These are phyloP conservation scores for Debaryomyces robertsiae DNA, from an alignment of 1,139 yeast species.

Conservation along the genomic window DNA sequence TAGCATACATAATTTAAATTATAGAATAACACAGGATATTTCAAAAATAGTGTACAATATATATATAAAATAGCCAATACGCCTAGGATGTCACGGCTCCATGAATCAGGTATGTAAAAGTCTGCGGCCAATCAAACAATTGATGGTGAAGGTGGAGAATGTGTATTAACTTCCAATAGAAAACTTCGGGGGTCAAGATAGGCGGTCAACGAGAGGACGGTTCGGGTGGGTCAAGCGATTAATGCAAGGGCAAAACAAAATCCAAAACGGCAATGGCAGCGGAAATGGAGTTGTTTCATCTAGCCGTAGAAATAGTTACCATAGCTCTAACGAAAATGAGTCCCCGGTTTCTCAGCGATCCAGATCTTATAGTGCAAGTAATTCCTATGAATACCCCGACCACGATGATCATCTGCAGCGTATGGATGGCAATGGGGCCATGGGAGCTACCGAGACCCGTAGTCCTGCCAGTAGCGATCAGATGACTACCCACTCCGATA, in stretches of 20 bases:
- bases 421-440: conserved; percentile 3
- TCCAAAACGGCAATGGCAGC: conserved; percentile 7
- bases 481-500: conserved; percentile 23
- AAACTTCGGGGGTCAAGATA: conserved; percentile 16
- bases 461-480: conserved; percentile 18
- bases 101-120: conserved; percentile 8
- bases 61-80: background rate
- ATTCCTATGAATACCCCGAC: conserved; percentile 1
- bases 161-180: conserved; percentile 7
- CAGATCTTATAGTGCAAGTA: background rate
- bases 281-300: background rate
- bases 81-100: conserved; percentile 9
- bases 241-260: conserved; percentile 47
- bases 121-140: background rate
- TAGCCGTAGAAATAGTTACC: conserved; percentile 1
- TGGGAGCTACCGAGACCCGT: conserved; percentile 12
- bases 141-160: background rate
- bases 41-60: background rate
- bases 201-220: conserved; percentile 34
- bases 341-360: background rate
- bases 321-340: conserved; percentile 8
- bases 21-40: background rate
- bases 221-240: conserved; percentile 51
- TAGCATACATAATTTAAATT: background rate
- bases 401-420: background rate